Evolutionary conservation across 176 grass and related monocot genomes (phyloP), one percentile per base, ranked within the genome.

Genomic region (Tillandsia leiboldiana): DNA sequence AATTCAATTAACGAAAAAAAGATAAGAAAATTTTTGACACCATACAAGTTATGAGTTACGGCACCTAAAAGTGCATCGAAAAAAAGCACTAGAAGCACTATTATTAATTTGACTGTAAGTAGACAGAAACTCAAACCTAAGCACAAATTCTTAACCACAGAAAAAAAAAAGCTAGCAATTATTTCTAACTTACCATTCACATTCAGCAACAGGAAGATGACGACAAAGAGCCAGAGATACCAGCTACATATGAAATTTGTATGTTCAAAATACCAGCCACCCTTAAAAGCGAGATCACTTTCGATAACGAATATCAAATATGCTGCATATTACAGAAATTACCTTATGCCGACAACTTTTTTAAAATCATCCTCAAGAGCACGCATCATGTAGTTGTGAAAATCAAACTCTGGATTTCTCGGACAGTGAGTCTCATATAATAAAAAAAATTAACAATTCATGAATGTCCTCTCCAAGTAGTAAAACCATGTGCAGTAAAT

Each of bases 211-310:
- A 97, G 81, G 82, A 90, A 92, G 66, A 92, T 18, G 47, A 90
- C 79, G 10, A 90, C 89, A 81, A 97, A 92, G 65, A 92, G 86
- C 82, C 93, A 97, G 18, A 90, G 63, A 63, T 83, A 92, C 93
- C 89, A 92, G 74, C 89, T 97, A 89, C 82, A 90, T 63, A 69
- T 61, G 56, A 14, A 61, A 20, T 61, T 61, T 15, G 10, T 61
- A 15, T 2, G 7, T 61, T 15, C 56, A 61, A 23, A 56, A 61
- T 61, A 23, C 56, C 56, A 61, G 56, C 56, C 10, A 23, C 17
- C 22, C 54, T 42, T 18, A 59, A 59, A 59, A 59, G 54, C 22
- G 10, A 61, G 10, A 18, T 61, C 33, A 42, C 33, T 42, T 42
- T 42, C 33, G 3, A 42, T 0, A 42, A 42, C 5, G 33, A 42